Evolutionary conservation across 768 basidiomycete genomes (phyloP).

Genomic region (Erythrobasidium yunnanense): DNA sequence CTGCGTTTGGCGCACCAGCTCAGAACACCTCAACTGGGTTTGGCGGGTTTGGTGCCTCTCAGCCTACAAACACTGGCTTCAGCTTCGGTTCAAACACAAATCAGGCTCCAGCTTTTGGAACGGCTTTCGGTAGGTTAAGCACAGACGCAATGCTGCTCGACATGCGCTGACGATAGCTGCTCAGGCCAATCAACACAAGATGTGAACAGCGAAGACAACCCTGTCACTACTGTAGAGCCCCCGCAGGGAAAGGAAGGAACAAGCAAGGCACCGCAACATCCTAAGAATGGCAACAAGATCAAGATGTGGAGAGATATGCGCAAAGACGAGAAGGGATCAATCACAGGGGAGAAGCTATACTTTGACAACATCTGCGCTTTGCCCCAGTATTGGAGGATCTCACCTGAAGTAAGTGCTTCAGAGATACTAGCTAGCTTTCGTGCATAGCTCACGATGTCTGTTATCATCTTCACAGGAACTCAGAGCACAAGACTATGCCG

Average conservation of each 20-base stretch:
- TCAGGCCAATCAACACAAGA: too few relatives aligned
- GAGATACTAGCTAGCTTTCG: not conserved
- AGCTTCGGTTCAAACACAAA: not conserved
- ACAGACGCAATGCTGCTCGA: too few relatives aligned
- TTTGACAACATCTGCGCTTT: constrained; percentile 14
- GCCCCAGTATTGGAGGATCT: constrained; percentile 15
- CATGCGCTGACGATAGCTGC: too few relatives aligned
- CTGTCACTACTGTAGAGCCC: not conserved
- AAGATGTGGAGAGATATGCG: not conserved
- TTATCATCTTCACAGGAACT: not conserved
- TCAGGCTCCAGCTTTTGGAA: not conserved
- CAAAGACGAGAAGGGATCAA: not conserved
- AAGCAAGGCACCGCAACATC: not conserved
- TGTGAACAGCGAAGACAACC: not conserved
- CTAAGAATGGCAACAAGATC: not conserved
- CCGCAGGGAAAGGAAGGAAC: not conserved
- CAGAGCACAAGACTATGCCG: constrained; percentile 5
- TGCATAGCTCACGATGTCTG: not conserved
- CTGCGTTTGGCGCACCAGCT: not conserved
- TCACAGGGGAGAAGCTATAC: constrained; percentile 7
- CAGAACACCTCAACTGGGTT: not conserved
- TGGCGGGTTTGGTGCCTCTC: not conserved
- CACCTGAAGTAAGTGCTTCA: constrained; percentile 1
- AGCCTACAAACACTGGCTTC: not conserved
- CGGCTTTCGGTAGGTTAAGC: not conserved